Evolutionary conservation across 768 basidiomycete species (phyloP), one percentile per base, ranked within the genome.

Genomic region (Hemileccinum rubropunctum): DNA sequence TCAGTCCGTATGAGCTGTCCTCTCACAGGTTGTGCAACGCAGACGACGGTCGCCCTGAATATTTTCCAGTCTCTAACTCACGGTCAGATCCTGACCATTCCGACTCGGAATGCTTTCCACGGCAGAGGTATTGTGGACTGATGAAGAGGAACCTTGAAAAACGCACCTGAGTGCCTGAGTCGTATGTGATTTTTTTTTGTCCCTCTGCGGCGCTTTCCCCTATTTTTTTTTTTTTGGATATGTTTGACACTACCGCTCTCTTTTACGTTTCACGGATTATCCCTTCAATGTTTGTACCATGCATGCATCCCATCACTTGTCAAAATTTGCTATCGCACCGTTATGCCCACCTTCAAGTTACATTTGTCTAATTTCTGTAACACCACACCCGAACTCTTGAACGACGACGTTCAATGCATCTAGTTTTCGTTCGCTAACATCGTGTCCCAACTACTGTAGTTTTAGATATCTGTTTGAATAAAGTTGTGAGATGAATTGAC

Each of bases 21-120:
- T 53, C 54, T 26, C 60, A 58, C 18, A 51, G 58, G 28, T 42
- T 61, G 14, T 57, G 48, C 23, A 9, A 36, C 42, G 34, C 52
- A 23, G 60, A 68, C 1, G 60, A 66, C 41, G 58, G 57, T 21
- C 59, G 62, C 37, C 52, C 64, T 12, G 67, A 68, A 55, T 68
- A 68, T 63, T 68, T 68, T 4, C 67, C 64, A 4, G 67, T 68
- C 26, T 68, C 67, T n/a, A 53, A 68, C 52, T 68, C 67, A 48
- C 64, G 67, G 55, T 68, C 69, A 56, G 69, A 69, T 52, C 58
- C 58, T 18, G 67, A 70, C 10, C 47, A 42, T 47, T 66, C 65
- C 17, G 65, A 67, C 51, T 43, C 57, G 43, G 65, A 66, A 50
- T 28, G 5, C 43, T 55, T 54, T 46, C 42, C 59, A 15, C 57